Percentiles rank a stretch among this genome's conserved stretches.
Evolutionary conservation across 345 rosid species (phyloP).

Genomic region (Excoecaria cochinchinensis): DNA sequence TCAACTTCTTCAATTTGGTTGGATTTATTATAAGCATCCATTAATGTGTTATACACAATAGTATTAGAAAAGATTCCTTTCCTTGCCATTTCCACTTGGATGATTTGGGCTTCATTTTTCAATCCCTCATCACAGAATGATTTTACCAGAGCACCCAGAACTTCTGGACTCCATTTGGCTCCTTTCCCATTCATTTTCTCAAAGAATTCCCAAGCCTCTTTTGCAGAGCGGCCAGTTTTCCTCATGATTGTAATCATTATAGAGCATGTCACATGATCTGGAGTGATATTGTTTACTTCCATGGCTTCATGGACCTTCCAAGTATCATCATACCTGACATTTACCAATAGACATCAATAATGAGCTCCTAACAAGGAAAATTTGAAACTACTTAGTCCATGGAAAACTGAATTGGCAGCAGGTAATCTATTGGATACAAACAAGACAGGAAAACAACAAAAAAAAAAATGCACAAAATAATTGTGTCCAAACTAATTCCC

Average conservation of each 20-base stretch:
- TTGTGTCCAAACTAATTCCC: neutral
- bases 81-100: slow-evolving; percentile 86
- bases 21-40: slow-evolving; percentile 77
- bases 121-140: slow-evolving; percentile 86
- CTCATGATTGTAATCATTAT: slow-evolving; percentile 75
- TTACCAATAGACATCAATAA: slow-evolving; percentile 14
- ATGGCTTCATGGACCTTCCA: slow-evolving; percentile 61
- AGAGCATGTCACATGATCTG: slow-evolving; percentile 74
- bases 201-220: slow-evolving; percentile 77
- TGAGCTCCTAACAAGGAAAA: neutral
- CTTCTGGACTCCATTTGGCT: slow-evolving; percentile 68
- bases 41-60: slow-evolving; percentile 65
- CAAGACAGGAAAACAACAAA: neutral
- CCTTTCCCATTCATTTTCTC: slow-evolving; percentile 75
- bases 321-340: slow-evolving; percentile 68
- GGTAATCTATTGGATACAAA: neutral
- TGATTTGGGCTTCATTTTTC: slow-evolving; percentile 70
- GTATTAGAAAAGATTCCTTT: slow-evolving; percentile 64
- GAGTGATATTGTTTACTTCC: slow-evolving; percentile 56
- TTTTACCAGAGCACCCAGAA: slow-evolving; percentile 66
- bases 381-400: neutral
- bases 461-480: neutral
- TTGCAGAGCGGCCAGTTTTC: slow-evolving; percentile 58
- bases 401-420: neutral
- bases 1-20: slow-evolving; percentile 79